Conservation (phyloP, 345 rosid genomes). For the Anacardium occidentale region DNA sequence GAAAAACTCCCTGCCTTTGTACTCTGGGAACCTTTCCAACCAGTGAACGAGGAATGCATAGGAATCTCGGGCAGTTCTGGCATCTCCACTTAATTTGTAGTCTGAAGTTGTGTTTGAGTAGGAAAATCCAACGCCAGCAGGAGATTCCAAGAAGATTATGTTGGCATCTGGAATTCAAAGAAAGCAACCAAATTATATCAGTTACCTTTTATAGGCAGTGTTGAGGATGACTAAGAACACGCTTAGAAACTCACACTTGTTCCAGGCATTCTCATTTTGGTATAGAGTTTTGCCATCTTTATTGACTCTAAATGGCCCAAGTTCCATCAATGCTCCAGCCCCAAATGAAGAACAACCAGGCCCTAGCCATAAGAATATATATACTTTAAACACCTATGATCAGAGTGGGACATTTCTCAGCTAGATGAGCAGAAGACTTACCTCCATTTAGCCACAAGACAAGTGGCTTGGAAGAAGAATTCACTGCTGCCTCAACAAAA, state of each 20-base stretch:
- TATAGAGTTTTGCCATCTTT: slow-evolving; percentile 20
- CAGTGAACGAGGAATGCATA: slow-evolving; percentile 8
- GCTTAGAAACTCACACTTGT: slow-evolving; percentile 10
- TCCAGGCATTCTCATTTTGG: slow-evolving; percentile 16
- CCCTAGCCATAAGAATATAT: slow-evolving; percentile 1
- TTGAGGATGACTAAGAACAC: background rate
- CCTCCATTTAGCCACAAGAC: slow-evolving; percentile 31
- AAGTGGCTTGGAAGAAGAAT: slow-evolving; percentile 19
- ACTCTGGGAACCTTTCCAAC: slow-evolving; percentile 18
- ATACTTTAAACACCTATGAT: no score
- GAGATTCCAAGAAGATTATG: slow-evolving; percentile 15
- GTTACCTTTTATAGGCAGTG: background rate
- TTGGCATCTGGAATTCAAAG: slow-evolving; percentile 3
- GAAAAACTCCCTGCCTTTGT: slow-evolving; percentile 15
- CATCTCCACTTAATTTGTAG: slow-evolving; percentile 8
- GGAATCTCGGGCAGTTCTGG: slow-evolving; percentile 7
- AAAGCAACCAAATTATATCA: background rate
- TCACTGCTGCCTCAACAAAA: slow-evolving; percentile 22
- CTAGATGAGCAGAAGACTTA: background rate
- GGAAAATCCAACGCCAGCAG: slow-evolving; percentile 21
- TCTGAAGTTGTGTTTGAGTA: slow-evolving; percentile 17
- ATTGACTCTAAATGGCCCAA: slow-evolving; percentile 27
- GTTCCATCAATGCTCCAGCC: slow-evolving; percentile 27
- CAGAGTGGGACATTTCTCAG: background rate
- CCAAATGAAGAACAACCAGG: slow-evolving; percentile 27